A percentile compares a stretch with the other conserved stretches of the same genome.
phyloP scores from a whole-genome alignment of 306 rosid genomes.

The Prunus salicina region DNA sequence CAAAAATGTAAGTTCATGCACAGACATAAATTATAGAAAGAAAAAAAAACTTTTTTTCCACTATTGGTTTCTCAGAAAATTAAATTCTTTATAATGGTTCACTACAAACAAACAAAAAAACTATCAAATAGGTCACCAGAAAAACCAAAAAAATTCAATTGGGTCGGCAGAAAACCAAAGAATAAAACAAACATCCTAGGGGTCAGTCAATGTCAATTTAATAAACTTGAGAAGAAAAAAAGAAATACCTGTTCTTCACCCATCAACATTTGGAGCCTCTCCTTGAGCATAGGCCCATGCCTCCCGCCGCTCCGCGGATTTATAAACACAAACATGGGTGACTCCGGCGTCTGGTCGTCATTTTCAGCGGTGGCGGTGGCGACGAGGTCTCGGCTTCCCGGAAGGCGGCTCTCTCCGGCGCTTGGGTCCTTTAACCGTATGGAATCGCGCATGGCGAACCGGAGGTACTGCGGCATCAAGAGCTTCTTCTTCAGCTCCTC shows the following conservation, averaged over 20 bases:
- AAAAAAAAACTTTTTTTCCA: not conserved
- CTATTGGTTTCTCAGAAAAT: not conserved
- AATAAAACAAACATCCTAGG: not conserved
- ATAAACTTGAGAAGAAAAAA: not conserved
- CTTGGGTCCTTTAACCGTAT: constrained; percentile 57
- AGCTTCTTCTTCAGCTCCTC: constrained; percentile 69
- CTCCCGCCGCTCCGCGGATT: constrained; percentile 84
- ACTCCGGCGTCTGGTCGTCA: constrained; percentile 35
- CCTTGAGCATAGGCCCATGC: constrained; percentile 79
- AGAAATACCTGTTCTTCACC: constrained; percentile 78
- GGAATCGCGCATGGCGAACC: constrained; percentile 85
- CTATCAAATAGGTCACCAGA: not conserved
- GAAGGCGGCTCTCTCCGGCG: constrained; percentile 60
- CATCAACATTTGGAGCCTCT: constrained; percentile 67
- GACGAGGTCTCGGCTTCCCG: constrained; percentile 13
- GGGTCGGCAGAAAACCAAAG: not conserved
- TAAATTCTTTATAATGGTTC: not conserved
- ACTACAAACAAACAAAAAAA: not conserved
- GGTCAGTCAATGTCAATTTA: not conserved
- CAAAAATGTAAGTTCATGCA: not conserved
- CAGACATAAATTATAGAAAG: not conserved
- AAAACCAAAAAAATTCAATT: not conserved
- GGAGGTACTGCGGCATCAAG: constrained; percentile 73
- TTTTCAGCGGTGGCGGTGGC: constrained; percentile 20
- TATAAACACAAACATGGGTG: constrained; percentile 84